phyloP scores from a whole-genome alignment of 1,284 basidiomycete species.

The Calocybe gambosa region DNA sequence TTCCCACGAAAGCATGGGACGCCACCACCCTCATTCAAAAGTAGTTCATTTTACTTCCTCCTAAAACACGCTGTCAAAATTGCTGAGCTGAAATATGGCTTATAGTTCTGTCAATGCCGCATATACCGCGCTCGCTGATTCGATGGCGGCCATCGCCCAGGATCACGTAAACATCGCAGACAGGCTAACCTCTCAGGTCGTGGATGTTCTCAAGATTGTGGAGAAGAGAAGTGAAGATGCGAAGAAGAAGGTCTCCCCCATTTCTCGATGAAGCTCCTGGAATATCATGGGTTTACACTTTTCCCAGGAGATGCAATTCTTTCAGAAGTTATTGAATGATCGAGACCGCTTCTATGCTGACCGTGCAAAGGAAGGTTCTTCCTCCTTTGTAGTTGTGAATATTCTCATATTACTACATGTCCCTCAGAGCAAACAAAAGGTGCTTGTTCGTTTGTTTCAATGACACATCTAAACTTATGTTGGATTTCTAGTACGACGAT shows the following conservation, averaged over 20 bases:
- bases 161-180: constrained; percentile 68
- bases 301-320: constrained; percentile 58
- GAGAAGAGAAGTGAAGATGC: constrained; percentile 60
- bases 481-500: constrained; percentile 69
- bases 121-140: constrained; percentile 59
- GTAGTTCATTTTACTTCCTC: constrained; percentile 27
- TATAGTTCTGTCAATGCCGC: constrained; percentile 62
- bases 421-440: constrained; percentile 68
- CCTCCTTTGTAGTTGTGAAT: not conserved
- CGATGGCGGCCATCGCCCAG: constrained; percentile 54
- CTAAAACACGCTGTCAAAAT: not conserved
- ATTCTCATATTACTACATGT: not conserved
- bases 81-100: constrained; percentile 5
- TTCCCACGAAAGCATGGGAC: constrained; percentile 59
- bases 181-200: constrained; percentile 49
- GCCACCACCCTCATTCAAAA: constrained; percentile 48
- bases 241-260: constrained; percentile 52
- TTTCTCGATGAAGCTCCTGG: not conserved
- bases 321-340: constrained; percentile 64
- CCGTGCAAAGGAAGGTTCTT: constrained; percentile 60
- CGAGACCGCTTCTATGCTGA: constrained; percentile 64
- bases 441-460: constrained; percentile 16
- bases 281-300: constrained; percentile 1
- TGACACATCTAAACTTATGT: not conserved
- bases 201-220: constrained; percentile 55